Evolutionary conservation across 257 asterid species (phyloP).

Genomic region (Catharanthus roseus): DNA sequence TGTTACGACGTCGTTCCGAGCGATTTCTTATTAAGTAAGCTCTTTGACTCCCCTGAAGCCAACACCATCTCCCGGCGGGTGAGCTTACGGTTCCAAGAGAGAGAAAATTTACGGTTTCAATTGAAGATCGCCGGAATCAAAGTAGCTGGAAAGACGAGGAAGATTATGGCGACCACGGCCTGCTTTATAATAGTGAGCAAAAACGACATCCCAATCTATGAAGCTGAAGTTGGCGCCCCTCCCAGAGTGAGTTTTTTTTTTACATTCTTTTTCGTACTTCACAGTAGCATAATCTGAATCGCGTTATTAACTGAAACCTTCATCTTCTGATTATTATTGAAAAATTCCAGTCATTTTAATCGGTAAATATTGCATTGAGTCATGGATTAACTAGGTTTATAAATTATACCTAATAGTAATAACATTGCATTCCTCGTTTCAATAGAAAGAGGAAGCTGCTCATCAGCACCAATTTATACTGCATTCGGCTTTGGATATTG

Average conservation of each 20-base stretch:
- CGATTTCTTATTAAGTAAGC: no score
- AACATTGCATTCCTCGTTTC: background rate
- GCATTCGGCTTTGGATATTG: slow-evolving; percentile 91
- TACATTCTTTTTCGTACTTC: background rate
- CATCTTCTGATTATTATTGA: background rate
- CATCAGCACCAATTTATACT: slow-evolving; percentile 94
- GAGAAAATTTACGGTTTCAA: no score
- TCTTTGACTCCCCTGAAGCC: background rate
- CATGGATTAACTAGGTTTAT: background rate
- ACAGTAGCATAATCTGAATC: background rate
- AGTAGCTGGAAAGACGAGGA: background rate
- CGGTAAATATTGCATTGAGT: background rate
- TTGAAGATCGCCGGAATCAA: background rate
- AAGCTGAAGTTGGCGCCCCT: slow-evolving; percentile 96
- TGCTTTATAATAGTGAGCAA: slow-evolving; percentile 93
- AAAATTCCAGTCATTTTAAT: background rate
- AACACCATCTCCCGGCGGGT: background rate
- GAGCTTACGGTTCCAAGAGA: background rate
- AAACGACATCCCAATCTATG: slow-evolving; percentile 92
- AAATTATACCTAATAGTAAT: background rate
- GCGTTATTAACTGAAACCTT: background rate
- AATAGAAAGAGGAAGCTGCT: slow-evolving; percentile 92
- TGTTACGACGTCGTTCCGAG: no score
- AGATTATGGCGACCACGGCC: slow-evolving; percentile 76
- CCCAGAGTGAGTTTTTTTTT: slow-evolving; percentile 55